These are phyloP conservation scores for Pestalotiopsis sp. DNA, from an alignment of 2,329 filamentous ascomycete species.

Conservation along the genomic window DNA sequence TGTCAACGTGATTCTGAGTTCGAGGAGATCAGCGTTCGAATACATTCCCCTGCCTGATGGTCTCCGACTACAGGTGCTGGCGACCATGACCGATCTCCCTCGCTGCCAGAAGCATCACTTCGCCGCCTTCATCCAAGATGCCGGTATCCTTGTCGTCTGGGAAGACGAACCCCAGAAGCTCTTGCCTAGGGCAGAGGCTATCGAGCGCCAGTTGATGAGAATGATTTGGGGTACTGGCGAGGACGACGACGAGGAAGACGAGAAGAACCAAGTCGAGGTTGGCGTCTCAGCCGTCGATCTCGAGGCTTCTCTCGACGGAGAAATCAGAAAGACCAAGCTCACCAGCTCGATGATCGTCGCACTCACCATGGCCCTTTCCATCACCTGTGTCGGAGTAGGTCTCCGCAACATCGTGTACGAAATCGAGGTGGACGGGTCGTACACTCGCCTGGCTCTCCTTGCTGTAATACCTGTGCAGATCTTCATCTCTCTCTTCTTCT, in stretches of 20 bases:
- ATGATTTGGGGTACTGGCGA: conserved; percentile 58
- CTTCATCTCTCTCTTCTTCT: conserved; percentile 58
- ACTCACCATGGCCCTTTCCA: conserved; percentile 54
- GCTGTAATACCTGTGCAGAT: conserved; percentile 55
- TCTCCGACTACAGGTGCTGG: conserved; percentile 64
- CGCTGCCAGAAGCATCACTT: conserved; percentile 67
- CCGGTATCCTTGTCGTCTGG: conserved; percentile 64
- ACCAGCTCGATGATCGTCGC: conserved; percentile 58
- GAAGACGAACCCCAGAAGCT: conserved; percentile 63
- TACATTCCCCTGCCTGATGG: conserved; percentile 63
- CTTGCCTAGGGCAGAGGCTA: conserved; percentile 50
- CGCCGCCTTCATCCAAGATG: conserved; percentile 64
- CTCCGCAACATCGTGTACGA: conserved; percentile 59
- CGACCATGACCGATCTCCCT: conserved; percentile 58
- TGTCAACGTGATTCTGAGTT: conserved; percentile 60
- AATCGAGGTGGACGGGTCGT: conserved; percentile 54
- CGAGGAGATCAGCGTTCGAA: conserved; percentile 46
- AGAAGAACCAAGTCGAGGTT: conserved; percentile 35
- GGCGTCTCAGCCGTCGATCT: conserved; percentile 44
- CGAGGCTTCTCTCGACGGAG: conserved; percentile 42
- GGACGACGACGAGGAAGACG: conserved; percentile 41
- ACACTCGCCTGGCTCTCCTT: conserved; percentile 56
- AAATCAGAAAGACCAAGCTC: conserved; percentile 54
- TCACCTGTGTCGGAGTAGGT: conserved; percentile 58
- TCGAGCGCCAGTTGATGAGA: conserved; percentile 57